Evolutionary conservation across 441 rosid species (phyloP).

Genomic region (Populus hybrid): DNA sequence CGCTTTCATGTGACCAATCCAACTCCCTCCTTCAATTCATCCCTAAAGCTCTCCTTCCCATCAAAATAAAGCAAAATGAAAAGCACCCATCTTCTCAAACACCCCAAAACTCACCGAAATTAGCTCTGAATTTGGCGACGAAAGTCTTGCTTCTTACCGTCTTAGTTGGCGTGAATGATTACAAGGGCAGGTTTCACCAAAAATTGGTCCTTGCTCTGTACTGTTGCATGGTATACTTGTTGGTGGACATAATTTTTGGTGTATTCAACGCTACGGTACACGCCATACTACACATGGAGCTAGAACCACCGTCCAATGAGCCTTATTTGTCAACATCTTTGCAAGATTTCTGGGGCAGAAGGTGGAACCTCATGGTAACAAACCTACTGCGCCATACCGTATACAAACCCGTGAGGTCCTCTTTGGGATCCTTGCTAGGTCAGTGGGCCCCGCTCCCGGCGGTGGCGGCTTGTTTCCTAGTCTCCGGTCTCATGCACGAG

Average conservation of each 20-base stretch:
- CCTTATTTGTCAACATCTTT: constrained; percentile 60
- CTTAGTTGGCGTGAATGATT: constrained; percentile 24
- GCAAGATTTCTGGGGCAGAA: constrained; percentile 70
- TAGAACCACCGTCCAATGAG: constrained; percentile 55
- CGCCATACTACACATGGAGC: constrained; percentile 33
- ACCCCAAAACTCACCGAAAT: constrained; percentile 8
- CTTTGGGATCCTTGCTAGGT: constrained; percentile 8
- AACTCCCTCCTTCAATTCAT: constrained; percentile 43
- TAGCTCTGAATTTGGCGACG: constrained; percentile 8
- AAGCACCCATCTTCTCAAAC: constrained; percentile 22
- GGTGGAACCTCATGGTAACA: constrained; percentile 70
- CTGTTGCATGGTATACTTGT: constrained; percentile 36
- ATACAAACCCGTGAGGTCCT: constrained; percentile 38
- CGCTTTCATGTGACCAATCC: constrained; percentile 33
- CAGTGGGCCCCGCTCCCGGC: constrained; percentile 15
- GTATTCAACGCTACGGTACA: constrained; percentile 25
- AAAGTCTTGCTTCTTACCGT: constrained; percentile 31
- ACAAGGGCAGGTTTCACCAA: constrained; percentile 25
- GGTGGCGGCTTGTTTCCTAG: constrained; percentile 12
- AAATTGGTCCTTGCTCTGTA: constrained; percentile 21
- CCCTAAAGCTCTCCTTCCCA: constrained; percentile 46
- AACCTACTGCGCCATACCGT: constrained; percentile 44
- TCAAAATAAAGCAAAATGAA: constrained; percentile 30
- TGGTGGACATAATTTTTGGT: constrained; percentile 26
- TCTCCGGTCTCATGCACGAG: constrained; percentile 42